These are phyloP conservation scores for Inga oerstediana DNA, from an alignment of 306 rosid genomes.

Conservation along the genomic window DNA sequence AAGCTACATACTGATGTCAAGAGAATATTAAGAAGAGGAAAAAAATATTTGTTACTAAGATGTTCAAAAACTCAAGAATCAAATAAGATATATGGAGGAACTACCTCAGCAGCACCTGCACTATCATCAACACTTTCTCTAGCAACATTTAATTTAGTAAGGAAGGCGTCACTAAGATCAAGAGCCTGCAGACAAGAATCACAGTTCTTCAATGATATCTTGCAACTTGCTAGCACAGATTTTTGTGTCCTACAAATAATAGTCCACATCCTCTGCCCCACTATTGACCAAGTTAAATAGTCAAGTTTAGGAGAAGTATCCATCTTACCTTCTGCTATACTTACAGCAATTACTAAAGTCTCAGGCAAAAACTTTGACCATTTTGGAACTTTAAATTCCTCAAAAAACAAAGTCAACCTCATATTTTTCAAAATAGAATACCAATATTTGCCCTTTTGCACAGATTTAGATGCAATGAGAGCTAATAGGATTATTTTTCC, in stretches of 20 bases:
- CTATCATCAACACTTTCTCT: constrained; percentile 64
- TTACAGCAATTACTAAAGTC: constrained; percentile 3
- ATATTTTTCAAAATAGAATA: neutral
- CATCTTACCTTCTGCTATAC: neutral
- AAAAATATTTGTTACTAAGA: constrained; percentile 12
- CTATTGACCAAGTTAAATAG: constrained; percentile 3
- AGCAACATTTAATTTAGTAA: constrained; percentile 57
- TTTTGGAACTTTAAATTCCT: neutral
- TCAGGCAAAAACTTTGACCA: neutral
- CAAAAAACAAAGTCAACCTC: constrained; percentile 11
- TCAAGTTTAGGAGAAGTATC: neutral
- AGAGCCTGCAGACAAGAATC: constrained; percentile 58
- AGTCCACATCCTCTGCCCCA: constrained; percentile 3
- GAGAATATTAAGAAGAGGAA: constrained; percentile 2
- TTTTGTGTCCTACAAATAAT: neutral
- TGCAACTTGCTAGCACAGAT: neutral
- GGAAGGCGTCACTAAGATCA: constrained; percentile 52
- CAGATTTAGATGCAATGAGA: constrained; percentile 17
- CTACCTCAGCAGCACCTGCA: constrained; percentile 74
- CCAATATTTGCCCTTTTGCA: constrained; percentile 16
- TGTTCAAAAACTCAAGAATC: constrained; percentile 19
- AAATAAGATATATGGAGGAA: constrained; percentile 2
- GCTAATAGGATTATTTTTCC: neutral
- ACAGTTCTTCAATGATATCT: constrained; percentile 13
- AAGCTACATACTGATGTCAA: constrained; percentile 49